Evolutionary conservation across 768 basidiomycete genomes (phyloP).

Genomic region (Macrocybe gigantea): DNA sequence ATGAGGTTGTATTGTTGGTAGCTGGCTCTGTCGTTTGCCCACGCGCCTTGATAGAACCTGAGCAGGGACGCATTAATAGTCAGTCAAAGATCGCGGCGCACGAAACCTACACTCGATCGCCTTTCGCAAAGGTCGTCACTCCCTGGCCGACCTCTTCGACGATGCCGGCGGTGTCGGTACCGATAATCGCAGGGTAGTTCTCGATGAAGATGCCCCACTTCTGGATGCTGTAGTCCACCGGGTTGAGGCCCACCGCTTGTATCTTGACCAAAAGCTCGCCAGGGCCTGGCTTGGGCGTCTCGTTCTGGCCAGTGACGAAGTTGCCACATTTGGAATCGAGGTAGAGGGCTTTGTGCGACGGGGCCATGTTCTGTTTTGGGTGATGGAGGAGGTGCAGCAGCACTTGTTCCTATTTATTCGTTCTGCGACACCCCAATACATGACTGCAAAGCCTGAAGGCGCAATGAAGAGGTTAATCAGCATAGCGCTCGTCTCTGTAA

Average conservation of each 20-base stretch:
- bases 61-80: slow-evolving; percentile 10
- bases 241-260: slow-evolving; percentile 11
- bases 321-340: not conserved
- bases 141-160: slow-evolving; percentile 32
- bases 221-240: slow-evolving; percentile 8
- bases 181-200: slow-evolving; percentile 31
- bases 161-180: slow-evolving; percentile 32
- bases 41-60: slow-evolving; percentile 28
- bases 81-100: not conserved
- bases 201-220: slow-evolving; percentile 19
- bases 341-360: not conserved
- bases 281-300: slow-evolving; percentile 5
- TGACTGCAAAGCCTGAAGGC: too few species aligned
- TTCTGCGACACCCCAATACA: too few species aligned
- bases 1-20: slow-evolving; percentile 28
- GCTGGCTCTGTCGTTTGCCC: slow-evolving; percentile 26
- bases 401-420: too few species aligned
- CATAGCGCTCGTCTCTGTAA: too few species aligned
- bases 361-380: not conserved
- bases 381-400: not conserved
- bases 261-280: slow-evolving; percentile 11
- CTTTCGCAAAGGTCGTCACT: slow-evolving; percentile 24
- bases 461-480: too few species aligned
- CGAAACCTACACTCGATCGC: slow-evolving; percentile 25
- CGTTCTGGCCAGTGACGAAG: not conserved